phyloP scores from a whole-genome alignment of 2,329 filamentous ascomycete genomes.

The Geosmithia flava region DNA sequence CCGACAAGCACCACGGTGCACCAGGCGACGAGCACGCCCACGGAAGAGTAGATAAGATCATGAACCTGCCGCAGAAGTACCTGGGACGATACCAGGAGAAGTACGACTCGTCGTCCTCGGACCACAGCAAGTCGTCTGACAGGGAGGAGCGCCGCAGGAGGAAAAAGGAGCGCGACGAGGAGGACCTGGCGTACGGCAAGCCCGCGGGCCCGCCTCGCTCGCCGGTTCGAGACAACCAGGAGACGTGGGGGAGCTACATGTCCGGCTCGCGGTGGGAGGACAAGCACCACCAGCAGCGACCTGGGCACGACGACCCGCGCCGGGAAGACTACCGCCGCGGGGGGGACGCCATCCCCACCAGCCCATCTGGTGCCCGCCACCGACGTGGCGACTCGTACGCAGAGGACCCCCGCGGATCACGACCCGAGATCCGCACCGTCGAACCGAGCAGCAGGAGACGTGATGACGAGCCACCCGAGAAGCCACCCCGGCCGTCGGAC shows the following conservation, averaged over 20 bases:
- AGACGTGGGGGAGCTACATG: conserved; percentile 15
- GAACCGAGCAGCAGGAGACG: conserved; percentile 21
- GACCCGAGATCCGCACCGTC: conserved; percentile 26
- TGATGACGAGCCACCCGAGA: conserved; percentile 11
- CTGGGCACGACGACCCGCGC: conserved; percentile 8
- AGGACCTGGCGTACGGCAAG: conserved; percentile 38
- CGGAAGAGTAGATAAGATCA: conserved; percentile 13
- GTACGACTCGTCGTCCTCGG: not conserved
- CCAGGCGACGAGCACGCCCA: not conserved
- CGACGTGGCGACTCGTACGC: conserved; percentile 9
- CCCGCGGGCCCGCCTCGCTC: conserved; percentile 12
- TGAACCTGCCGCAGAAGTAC: conserved; percentile 28
- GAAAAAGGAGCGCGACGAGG: conserved; percentile 19
- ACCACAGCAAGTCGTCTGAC: conserved; percentile 4
- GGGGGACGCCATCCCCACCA: conserved; percentile 1
- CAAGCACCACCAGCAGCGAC: conserved; percentile 1
- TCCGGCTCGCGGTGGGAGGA: conserved; percentile 7
- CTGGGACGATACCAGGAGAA: conserved; percentile 15
- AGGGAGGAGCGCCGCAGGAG: conserved; percentile 8
- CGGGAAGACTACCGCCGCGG: not conserved
- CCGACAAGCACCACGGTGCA: not conserved
- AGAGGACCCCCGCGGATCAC: conserved; percentile 23
- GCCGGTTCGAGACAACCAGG: conserved; percentile 5
- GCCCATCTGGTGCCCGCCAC: conserved; percentile 7
- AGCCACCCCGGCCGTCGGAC: conserved; percentile 4